Conservation (phyloP, 2,329 filamentous ascomycete species). For the Cladosporium sp. region DNA sequence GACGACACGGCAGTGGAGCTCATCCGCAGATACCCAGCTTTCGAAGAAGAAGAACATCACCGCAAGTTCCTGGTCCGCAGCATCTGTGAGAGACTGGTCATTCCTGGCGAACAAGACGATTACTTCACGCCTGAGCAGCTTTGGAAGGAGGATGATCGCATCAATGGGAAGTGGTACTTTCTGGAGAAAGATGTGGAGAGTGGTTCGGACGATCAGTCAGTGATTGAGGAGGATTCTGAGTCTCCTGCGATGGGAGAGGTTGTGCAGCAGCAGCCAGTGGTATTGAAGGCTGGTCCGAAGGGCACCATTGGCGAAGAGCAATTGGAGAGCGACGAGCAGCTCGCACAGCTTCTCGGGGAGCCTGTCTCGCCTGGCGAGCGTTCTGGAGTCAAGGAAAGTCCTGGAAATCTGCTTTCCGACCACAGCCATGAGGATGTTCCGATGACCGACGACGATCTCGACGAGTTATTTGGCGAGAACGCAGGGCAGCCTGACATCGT, state of each 20-base stretch:
- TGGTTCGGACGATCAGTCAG: background rate
- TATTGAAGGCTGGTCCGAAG: background rate
- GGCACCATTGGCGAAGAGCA: too few relatives aligned
- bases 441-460: background rate
- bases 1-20: background rate
- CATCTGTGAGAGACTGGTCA: background rate
- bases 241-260: background rate
- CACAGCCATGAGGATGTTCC: too few relatives aligned
- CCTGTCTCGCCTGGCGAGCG: too few relatives aligned
- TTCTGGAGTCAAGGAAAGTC: too few relatives aligned
- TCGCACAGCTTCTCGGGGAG: too few relatives aligned
- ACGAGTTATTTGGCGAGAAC: background rate
- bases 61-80: background rate
- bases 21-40: constrained; percentile 3
- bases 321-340: too few relatives aligned
- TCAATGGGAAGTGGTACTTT: background rate
- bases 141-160: constrained; percentile 4
- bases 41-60: constrained; percentile 1
- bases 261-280: background rate
- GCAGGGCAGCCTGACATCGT: too few relatives aligned
- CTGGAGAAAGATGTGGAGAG: background rate
- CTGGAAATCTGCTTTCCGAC: too few relatives aligned
- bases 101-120: background rate
- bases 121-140: constrained; percentile 10
- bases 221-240: background rate